These are phyloP conservation scores for Raffaelea arxii DNA, from an alignment of 2,329 filamentous ascomycete species.

Conservation along the genomic window DNA sequence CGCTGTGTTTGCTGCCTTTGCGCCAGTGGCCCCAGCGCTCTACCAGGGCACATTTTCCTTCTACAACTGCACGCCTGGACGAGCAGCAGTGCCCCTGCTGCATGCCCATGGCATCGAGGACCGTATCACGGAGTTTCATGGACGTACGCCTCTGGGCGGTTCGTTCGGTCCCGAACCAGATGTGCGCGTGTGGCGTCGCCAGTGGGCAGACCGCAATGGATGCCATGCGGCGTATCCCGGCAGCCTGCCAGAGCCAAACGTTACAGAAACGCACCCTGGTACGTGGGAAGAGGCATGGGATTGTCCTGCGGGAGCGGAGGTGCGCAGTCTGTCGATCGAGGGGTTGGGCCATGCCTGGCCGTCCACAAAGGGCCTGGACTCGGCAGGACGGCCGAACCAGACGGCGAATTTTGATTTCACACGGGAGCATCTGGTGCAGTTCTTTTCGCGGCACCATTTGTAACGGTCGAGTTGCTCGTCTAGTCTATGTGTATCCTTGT, in stretches of 20 bases:
- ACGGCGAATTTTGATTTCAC: slow-evolving; percentile 9
- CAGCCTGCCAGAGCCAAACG: slow-evolving; percentile 1
- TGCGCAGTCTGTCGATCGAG: slow-evolving; percentile 6
- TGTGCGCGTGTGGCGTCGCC: slow-evolving; percentile 7
- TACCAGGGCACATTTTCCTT: slow-evolving; percentile 9
- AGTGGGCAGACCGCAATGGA: slow-evolving; percentile 8
- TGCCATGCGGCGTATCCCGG: slow-evolving; percentile 3
- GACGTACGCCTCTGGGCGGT: slow-evolving; percentile 6
- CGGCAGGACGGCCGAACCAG: slow-evolving; percentile 7
- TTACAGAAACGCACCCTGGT: slow-evolving; percentile 4
- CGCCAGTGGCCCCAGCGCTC: slow-evolving; percentile 7
- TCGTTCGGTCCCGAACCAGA: slow-evolving; percentile 8
- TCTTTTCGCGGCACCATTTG: slow-evolving; percentile 7
- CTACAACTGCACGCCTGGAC: slow-evolving; percentile 7
- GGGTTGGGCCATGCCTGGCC: slow-evolving; percentile 8
- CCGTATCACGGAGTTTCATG: slow-evolving; percentile 6
- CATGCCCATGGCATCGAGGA: slow-evolving; percentile 9
- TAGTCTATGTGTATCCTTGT: neutral
- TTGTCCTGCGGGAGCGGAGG: slow-evolving; percentile 5
- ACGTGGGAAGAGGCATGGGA: slow-evolving; percentile 9
- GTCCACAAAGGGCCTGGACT: slow-evolving; percentile 6
- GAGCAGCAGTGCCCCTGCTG: slow-evolving; percentile 5
- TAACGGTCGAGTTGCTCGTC: neutral
- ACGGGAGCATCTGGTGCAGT: slow-evolving; percentile 9
- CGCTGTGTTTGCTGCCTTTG: slow-evolving; percentile 8